Evolutionary conservation across 2,329 filamentous ascomycete species (phyloP).

Genomic region (Tolypocladium endophyticum): DNA sequence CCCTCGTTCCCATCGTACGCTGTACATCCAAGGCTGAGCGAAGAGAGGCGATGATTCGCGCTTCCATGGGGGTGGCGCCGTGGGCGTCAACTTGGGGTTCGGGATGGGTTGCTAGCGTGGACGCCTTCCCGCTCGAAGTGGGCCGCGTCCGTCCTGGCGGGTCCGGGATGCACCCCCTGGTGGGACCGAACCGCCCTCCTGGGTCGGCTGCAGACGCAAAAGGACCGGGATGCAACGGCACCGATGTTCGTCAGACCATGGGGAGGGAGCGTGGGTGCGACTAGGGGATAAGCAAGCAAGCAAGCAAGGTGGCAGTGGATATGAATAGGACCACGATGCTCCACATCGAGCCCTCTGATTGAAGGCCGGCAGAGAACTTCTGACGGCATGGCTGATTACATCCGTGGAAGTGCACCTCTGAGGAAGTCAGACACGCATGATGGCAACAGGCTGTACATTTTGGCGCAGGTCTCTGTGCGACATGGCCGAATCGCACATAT

Average conservation of each 20-base stretch:
- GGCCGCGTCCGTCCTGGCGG: background rate
- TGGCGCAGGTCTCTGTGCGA: background rate
- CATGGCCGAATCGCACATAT: background rate
- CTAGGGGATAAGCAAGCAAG: background rate
- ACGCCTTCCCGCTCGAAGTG: slow-evolving; percentile 1
- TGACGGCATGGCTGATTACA: background rate
- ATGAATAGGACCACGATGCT: background rate
- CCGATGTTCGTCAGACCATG: background rate
- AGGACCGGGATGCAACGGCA: background rate
- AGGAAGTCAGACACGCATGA: background rate
- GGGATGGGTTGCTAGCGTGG: background rate
- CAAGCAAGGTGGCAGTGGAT: background rate
- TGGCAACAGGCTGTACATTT: background rate
- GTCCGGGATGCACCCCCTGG: background rate
- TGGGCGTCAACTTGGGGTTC: background rate
- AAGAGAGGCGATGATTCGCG: background rate
- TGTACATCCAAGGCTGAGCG: background rate
- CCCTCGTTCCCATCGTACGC: background rate
- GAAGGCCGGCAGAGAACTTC: too few species aligned
- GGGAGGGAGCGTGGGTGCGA: too few species aligned
- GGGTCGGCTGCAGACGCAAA: background rate
- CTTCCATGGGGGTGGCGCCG: background rate
- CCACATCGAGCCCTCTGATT: too few species aligned
- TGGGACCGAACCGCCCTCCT: background rate
- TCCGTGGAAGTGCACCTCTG: too few species aligned